Base-by-base conservation (phyloP, 1,284 basidiomycete genomes). In the Amylostereum areolatum region DNA sequence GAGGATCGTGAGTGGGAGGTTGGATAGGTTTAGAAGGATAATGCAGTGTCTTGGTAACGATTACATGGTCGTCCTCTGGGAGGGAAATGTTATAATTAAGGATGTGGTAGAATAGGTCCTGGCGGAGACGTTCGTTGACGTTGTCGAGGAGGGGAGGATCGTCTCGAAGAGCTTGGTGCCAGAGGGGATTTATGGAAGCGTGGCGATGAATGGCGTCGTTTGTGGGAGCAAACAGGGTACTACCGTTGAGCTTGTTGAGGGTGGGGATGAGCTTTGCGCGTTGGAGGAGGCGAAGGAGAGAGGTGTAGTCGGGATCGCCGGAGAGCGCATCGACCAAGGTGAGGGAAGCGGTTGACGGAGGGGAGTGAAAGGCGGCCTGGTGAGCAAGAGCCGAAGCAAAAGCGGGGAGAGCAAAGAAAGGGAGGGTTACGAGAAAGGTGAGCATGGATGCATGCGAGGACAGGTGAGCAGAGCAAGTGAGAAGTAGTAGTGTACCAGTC, bases 61-160 rank as follows among this genome's bases (percentile, higher is more conserved):
- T 63, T 4, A 71, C 49, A 47, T 57, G 66, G 42, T 69, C 56
- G 4, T 70, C 62, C 29, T 59, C 54, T 7, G 82, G 80, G 34
- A 80, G 60, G 12, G 73, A 62, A 11, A 97, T 65, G 1, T 90
- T 83, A 64, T 85, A 86, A 68, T 99, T 98, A 55, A 99, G 73
- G 40, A 98, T 68, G 66, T 99, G 97, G 63, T 99, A 99, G 59
- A 98, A 86, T 43, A 99, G 76, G 59, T 93, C 88, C 63, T 97
- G 93, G 42, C 96, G 78, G 43, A 97, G 80, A 51, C 80, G 70
- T 56, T 90, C 82, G 49, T 92, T 81, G 40, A 97, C 74, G 65
- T 99, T 99, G 67, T 97, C 94, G 27, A 65, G 71, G 12, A 75
- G 51, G 46, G 65, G 57, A 30, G 61, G 47, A 43, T 51, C 34